phyloP scores from a whole-genome alignment of 441 rosid genomes.

The Gossypium trilobum region DNA sequence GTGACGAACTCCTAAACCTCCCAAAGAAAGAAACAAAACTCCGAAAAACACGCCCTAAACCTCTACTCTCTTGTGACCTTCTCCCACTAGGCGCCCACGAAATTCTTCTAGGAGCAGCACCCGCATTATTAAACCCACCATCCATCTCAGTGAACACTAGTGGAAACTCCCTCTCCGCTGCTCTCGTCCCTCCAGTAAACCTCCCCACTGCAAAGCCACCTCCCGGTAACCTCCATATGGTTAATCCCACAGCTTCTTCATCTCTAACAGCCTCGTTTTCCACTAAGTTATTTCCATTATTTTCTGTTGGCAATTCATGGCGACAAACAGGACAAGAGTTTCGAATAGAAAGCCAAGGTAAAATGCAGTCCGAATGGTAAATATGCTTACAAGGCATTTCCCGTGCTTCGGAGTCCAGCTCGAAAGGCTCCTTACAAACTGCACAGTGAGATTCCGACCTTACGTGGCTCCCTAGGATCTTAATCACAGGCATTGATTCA shows the following conservation, averaged over 20 bases:
- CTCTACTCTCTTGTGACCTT: constrained; percentile 39
- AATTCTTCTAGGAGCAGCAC: constrained; percentile 43
- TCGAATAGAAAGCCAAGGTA: constrained; percentile 47
- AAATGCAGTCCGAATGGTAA: constrained; percentile 48
- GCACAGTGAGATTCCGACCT: constrained; percentile 43
- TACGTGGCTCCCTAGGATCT: constrained; percentile 29
- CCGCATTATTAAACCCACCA: constrained; percentile 39
- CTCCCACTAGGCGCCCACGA: constrained; percentile 43
- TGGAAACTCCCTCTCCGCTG: constrained; percentile 41
- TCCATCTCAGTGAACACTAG: constrained; percentile 56
- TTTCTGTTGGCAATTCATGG: constrained; percentile 39
- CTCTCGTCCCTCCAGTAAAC: constrained; percentile 43
- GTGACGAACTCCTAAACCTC: constrained; percentile 29
- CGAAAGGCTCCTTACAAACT: constrained; percentile 48
- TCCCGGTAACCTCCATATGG: constrained; percentile 53
- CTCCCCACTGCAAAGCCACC: constrained; percentile 60
- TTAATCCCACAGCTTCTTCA: constrained; percentile 36
- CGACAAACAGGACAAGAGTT: constrained; percentile 62
- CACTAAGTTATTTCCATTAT: constrained; percentile 12
- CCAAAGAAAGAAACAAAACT: constrained; percentile 38
- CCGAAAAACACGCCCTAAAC: constrained; percentile 38
- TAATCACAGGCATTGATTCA: constrained; percentile 52
- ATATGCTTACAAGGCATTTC: constrained; percentile 65
- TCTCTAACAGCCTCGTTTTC: constrained; percentile 21
- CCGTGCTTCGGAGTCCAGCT: constrained; percentile 36